These are phyloP conservation scores for Annona squamosa DNA, from an alignment of 164 flowering plant genomes.

Conservation along the genomic window DNA sequence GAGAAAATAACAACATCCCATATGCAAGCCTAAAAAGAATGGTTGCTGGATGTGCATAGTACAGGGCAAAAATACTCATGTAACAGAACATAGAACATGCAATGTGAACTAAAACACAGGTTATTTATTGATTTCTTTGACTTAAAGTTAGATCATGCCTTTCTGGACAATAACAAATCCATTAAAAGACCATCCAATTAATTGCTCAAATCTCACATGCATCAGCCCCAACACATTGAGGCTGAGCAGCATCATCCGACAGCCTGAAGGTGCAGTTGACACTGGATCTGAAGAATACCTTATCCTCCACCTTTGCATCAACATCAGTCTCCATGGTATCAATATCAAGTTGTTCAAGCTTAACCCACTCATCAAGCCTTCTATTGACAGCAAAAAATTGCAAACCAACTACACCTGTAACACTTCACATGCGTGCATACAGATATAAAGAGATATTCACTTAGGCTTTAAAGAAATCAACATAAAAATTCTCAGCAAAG, in stretches of 20 bases:
- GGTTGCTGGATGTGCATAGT: no score
- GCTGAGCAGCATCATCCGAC: background rate
- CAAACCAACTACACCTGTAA: background rate
- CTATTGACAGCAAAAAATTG: no score
- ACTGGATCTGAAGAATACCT: background rate
- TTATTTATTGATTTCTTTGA: no score
- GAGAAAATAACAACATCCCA: no score
- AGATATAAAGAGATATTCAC: background rate
- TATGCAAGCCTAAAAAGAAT: no score
- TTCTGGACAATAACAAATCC: background rate
- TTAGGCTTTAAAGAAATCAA: background rate
- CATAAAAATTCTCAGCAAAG: no score
- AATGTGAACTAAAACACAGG: no score
- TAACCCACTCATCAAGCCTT: no score
- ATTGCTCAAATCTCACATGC: background rate
- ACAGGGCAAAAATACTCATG: no score
- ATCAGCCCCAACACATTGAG: background rate
- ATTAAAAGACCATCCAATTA: background rate
- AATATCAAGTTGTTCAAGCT: slow-evolving; percentile 45
- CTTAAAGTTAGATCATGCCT: background rate
- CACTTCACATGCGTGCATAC: no score
- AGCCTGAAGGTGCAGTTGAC: background rate
- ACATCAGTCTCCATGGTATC: slow-evolving; percentile 30
- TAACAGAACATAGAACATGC: no score
- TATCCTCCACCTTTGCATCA: no score